Base-by-base conservation (phyloP, 2,329 filamentous ascomycete species). In the Penicillium decumbens region DNA sequence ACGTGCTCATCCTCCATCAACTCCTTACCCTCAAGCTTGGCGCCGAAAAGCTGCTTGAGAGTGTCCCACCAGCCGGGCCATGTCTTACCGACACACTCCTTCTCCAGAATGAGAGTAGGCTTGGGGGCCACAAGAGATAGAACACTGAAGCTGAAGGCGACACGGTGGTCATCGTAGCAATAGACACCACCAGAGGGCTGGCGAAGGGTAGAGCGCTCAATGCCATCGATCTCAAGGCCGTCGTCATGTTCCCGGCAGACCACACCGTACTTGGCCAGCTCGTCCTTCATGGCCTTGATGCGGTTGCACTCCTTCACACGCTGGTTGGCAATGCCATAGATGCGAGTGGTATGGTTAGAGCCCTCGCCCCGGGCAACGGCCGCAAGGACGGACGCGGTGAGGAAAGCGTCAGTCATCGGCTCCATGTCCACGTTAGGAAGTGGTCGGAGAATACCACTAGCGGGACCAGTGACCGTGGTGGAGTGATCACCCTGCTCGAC, bases 1-100 rank as follows among this genome's bases (percentile, higher is more conserved):
- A 72, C 58, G 24, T 59, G 54, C 41, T 69, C 66, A 5, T 64
- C 65, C 50, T 67, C 72, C 27, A 60, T 69, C 13, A 76, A 61
- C 59, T 95, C 89, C 30, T 85, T 81, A 10, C 93, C 93, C 52
- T 85, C 80, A n/a, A 97, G 75, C 25, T 79, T 72, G 25, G 88
- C 87, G 29, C 83, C 78, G 75, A 96, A 98, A 12, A 82, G 80
- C 58, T 87, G 83, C 20, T 85, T 84, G 48, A 97, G 73, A 15
- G 85, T 83, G 69, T 98, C 93, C 93, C 93, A 98, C 89, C 93
- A 98, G 8, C 92, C 93, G 0, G 93, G 93, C 93, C 93, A 98
- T 2, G 93, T 98, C 77, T 98, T 98, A 35, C 88, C 91, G 2
- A 89, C 88, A 67, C 93, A 98, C 63, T 95, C 90, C 52, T 90